Conservation (phyloP, 371 early-diverging fungal genomes). For the Thermomucor indicae-seudaticae region DNA sequence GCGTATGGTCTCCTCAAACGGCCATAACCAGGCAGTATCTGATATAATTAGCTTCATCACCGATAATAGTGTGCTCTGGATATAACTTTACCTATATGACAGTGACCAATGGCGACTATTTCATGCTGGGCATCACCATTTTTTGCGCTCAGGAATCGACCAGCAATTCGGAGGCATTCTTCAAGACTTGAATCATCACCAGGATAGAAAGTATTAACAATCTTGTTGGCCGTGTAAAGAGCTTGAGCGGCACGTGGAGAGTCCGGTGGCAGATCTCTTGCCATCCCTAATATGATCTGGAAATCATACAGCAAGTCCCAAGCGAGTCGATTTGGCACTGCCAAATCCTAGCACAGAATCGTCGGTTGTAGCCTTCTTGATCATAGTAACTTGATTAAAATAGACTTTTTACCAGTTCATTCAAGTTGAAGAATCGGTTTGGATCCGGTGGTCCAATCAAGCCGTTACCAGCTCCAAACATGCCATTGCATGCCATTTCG, state of each 20-base stretch:
- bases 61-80: no score
- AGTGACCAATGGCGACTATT: slow-evolving; percentile 85
- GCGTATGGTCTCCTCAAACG: slow-evolving; percentile 93
- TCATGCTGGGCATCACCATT: slow-evolving; percentile 56
- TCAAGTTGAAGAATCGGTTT: slow-evolving; percentile 51
- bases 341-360: slow-evolving; percentile 50
- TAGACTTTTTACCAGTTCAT: slow-evolving; percentile 51
- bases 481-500: slow-evolving; percentile 91
- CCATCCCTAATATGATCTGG: slow-evolving; percentile 75
- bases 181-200: slow-evolving; percentile 51
- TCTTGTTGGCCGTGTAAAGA: slow-evolving; percentile 74
- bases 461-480: slow-evolving; percentile 80
- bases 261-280: slow-evolving; percentile 68
- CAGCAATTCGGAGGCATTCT: slow-evolving; percentile 54
- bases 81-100: slow-evolving; percentile 67
- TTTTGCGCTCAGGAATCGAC: slow-evolving; percentile 57
- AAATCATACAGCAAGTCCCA: slow-evolving; percentile 74
- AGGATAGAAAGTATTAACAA: slow-evolving; percentile 70
- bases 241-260: slow-evolving; percentile 77
- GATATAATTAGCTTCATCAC: not conserved
- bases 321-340: slow-evolving; percentile 66
- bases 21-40: slow-evolving; percentile 89
- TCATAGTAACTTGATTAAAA: not conserved
- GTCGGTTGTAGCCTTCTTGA: slow-evolving; percentile 68
- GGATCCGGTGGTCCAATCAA: slow-evolving; percentile 69